Conservation (phyloP, 345 rosid species). For the Balakata baccata region DNA sequence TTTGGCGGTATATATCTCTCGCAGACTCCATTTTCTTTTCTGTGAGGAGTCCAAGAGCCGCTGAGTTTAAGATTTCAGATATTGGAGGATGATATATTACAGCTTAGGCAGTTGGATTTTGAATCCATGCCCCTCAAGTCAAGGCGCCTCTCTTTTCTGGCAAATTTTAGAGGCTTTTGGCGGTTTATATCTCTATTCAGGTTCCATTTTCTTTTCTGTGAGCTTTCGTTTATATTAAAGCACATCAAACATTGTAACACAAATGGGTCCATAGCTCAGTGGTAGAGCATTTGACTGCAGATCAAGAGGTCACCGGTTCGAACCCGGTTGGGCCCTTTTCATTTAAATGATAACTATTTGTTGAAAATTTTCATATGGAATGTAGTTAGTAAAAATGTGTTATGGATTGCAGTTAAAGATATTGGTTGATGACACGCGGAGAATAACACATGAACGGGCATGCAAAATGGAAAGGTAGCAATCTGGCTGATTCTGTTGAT, state of each 20-base stretch:
- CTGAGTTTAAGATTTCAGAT: conserved; percentile 35
- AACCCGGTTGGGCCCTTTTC: conserved; percentile 37
- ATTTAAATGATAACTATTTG: background rate
- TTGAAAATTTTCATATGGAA: background rate
- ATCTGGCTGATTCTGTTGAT: conserved; percentile 93
- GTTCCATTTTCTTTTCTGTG: too few relatives aligned
- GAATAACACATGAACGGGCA: conserved; percentile 83
- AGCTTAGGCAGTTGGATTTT: background rate
- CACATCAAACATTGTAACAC: too few relatives aligned
- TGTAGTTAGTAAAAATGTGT: background rate
- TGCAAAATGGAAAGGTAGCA: conserved; percentile 89
- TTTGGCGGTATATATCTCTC: too few relatives aligned
- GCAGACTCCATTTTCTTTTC: too few relatives aligned
- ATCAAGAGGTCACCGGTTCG: conserved; percentile 41
- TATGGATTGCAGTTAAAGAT: conserved; percentile 59
- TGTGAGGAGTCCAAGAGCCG: conserved; percentile 68
- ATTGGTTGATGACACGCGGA: conserved; percentile 89
- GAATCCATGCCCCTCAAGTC: too few relatives aligned
- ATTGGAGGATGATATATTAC: background rate
- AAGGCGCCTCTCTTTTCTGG: too few relatives aligned
- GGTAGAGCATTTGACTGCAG: conserved; percentile 42
- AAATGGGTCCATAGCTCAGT: conserved; percentile 36
- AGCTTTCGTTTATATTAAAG: too few relatives aligned
- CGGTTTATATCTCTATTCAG: too few relatives aligned
- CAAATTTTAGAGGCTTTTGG: too few relatives aligned